phyloP scores from a whole-genome alignment of 352 stramenopile species.

The Discostella stelligera region DNA sequence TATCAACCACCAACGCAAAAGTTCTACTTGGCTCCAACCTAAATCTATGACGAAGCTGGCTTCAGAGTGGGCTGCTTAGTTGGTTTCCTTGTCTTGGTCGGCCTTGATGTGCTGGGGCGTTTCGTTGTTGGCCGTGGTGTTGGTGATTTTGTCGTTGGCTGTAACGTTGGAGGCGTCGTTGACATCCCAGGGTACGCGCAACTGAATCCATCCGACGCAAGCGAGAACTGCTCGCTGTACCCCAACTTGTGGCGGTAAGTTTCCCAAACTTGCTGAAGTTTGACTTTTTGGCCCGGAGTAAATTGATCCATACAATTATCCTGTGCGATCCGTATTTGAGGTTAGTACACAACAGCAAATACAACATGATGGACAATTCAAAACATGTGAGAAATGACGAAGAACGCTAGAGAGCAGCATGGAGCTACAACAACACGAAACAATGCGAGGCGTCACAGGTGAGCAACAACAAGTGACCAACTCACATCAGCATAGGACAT shows the following conservation, averaged over 20 bases:
- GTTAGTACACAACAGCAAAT: neutral
- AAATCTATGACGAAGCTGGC: no score
- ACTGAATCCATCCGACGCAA: constrained; percentile 14
- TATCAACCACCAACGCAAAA: no score
- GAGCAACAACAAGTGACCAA: neutral
- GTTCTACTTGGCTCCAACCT: no score
- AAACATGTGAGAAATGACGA: neutral
- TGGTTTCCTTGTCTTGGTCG: neutral
- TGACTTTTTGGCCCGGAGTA: constrained; percentile 20
- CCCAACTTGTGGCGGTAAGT: constrained; percentile 16
- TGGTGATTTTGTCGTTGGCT: neutral
- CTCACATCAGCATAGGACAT: constrained; percentile 34
- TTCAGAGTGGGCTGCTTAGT: neutral
- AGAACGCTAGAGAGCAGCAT: neutral
- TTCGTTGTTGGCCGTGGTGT: neutral
- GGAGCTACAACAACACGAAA: no score
- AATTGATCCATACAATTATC: constrained; percentile 31
- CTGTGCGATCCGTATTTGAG: neutral
- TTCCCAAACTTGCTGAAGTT: constrained; percentile 16
- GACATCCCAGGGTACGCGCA: neutral
- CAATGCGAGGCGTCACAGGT: neutral
- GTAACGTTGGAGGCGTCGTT: neutral
- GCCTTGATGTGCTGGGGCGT: neutral
- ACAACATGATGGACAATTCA: neutral
- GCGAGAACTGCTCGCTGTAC: constrained; percentile 6